These are phyloP conservation scores for Hypoxylon cercidicola DNA, from an alignment of 495 filamentous ascomycete genomes.

Conservation along the genomic window DNA sequence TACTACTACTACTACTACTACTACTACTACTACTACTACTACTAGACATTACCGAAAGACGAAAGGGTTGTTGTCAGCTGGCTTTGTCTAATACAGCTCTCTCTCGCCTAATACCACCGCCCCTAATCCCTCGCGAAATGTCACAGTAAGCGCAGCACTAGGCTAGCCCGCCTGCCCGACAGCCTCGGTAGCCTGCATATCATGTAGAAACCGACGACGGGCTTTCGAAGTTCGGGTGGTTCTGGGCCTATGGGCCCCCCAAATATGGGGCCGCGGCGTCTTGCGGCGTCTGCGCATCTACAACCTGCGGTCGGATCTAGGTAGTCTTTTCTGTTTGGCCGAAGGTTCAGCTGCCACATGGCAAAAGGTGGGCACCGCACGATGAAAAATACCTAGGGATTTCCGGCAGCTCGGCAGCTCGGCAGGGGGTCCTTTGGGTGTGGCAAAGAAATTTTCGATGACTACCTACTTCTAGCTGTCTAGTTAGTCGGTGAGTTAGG, in stretches of 20 bases:
- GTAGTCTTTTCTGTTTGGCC: not conserved
- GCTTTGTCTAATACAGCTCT: slow-evolving; percentile 1
- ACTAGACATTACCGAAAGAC: not conserved
- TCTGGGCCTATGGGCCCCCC: slow-evolving; percentile 21
- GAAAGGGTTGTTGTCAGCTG: slow-evolving; percentile 3
- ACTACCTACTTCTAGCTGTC: too few species aligned
- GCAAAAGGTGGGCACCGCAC: not conserved
- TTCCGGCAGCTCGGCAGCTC: not conserved
- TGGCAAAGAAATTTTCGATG: too few species aligned
- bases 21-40: too few species aligned
- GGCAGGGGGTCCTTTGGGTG: too few species aligned
- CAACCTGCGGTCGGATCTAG: not conserved
- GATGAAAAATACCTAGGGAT: not conserved
- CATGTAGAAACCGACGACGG: slow-evolving; percentile 9
- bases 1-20: too few species aligned
- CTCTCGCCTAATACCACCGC: slow-evolving; percentile 12
- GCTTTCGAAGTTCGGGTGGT: slow-evolving; percentile 3
- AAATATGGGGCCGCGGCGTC: slow-evolving; percentile 17
- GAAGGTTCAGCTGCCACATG: slow-evolving; percentile 9
- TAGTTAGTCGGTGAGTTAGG: too few species aligned
- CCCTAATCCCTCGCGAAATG: slow-evolving; percentile 15
- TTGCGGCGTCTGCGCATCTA: slow-evolving; percentile 4
- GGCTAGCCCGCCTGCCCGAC: not conserved
- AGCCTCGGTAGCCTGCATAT: slow-evolving; percentile 16
- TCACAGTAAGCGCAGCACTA: slow-evolving; percentile 36